Conservation (phyloP, 225 moss, liverwort and hornwort genomes). For the Physcomitrium patens region DNA sequence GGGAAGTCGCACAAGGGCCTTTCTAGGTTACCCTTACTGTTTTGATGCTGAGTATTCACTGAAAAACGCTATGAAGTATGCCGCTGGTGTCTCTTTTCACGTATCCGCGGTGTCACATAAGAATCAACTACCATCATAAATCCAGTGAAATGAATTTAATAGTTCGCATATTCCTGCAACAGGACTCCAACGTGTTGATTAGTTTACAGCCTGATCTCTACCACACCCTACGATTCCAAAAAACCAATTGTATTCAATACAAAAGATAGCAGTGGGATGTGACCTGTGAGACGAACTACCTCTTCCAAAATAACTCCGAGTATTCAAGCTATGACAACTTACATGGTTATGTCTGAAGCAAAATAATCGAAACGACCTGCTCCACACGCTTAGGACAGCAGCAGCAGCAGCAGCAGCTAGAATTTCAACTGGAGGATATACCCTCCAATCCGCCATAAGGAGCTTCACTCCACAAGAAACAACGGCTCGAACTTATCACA, state of each 20-base stretch:
- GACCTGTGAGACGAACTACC: not conserved
- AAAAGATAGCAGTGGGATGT: not conserved
- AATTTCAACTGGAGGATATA: not conserved
- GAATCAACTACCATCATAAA: not conserved
- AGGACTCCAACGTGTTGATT: constrained; percentile 2
- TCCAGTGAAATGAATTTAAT: constrained; percentile 5
- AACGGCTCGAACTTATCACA: constrained; percentile 78
- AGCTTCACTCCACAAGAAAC: constrained; percentile 70
- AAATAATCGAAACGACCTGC: constrained; percentile 17
- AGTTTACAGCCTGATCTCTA: not conserved
- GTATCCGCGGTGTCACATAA: not conserved
- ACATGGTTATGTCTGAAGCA: constrained; percentile 24
- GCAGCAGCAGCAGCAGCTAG: constrained; percentile 15
- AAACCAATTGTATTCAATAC: constrained; percentile 9
- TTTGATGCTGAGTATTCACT: not conserved
- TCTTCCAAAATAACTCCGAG: not conserved
- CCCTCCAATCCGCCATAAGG: constrained; percentile 7
- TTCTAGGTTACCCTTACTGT: not conserved
- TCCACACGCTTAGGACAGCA: constrained; percentile 21
- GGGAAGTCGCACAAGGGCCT: not conserved
- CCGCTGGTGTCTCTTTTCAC: not conserved
- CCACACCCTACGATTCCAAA: constrained; percentile 32
- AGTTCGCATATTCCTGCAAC: not conserved
- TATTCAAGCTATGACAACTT: constrained; percentile 26
- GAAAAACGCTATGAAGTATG: not conserved